These are phyloP conservation scores for Candida sanyaensis DNA, from an alignment of 1,139 yeast genomes.

Conservation along the genomic window DNA sequence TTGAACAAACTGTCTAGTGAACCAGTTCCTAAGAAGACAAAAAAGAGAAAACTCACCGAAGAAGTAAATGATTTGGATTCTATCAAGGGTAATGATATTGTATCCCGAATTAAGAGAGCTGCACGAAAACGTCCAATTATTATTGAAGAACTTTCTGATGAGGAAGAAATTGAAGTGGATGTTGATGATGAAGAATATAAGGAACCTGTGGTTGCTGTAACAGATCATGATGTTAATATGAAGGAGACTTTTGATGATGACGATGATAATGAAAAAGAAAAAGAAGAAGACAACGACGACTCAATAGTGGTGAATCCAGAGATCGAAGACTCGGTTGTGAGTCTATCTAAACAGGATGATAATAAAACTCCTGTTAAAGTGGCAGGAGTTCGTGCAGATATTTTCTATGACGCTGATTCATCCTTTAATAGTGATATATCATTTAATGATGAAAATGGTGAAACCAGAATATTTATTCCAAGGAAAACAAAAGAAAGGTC, in stretches of 20 bases:
- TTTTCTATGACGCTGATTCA: too few species aligned
- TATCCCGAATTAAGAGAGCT: neutral
- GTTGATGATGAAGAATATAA: neutral
- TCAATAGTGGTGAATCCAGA: slow-evolving; percentile 2
- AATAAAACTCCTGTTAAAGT: neutral
- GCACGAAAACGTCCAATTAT: slow-evolving; percentile 1
- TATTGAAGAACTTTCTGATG: neutral
- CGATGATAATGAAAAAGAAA: slow-evolving; percentile 3
- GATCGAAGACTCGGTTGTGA: neutral
- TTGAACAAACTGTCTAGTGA: neutral
- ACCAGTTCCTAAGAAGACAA: slow-evolving; percentile 2
- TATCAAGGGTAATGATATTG: neutral
- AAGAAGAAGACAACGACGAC: neutral
- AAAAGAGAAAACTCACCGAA: slow-evolving; percentile 1
- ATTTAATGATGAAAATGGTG: neutral
- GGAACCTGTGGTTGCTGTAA: neutral
- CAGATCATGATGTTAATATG: slow-evolving; percentile 1
- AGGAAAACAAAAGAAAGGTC: neutral
- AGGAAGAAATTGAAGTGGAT: neutral
- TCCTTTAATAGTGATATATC: neutral
- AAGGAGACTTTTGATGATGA: neutral
- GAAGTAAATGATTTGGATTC: slow-evolving; percentile 1
- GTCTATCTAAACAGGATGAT: neutral
- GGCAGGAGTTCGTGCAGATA: neutral
- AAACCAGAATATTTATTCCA: neutral